Evolutionary conservation across 202 grass and related monocot genomes (phyloP).

Genomic region (Setaria viridis): DNA sequence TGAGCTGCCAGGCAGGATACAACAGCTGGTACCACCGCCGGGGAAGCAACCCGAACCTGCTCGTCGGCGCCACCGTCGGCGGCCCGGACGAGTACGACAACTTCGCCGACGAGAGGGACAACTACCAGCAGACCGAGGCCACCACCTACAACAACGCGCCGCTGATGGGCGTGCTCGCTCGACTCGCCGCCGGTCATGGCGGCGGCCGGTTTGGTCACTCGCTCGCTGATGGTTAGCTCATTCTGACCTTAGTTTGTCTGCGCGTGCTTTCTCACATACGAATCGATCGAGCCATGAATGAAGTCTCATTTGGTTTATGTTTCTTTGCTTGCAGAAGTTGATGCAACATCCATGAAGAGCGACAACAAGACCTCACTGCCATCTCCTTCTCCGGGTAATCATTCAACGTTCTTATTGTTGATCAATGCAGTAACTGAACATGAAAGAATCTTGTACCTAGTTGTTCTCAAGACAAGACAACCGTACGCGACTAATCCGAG

Average conservation of each 20-base stretch:
- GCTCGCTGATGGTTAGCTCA: conserved; percentile 24
- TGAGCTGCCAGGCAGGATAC: conserved; percentile 70
- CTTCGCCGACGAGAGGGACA: conserved; percentile 82
- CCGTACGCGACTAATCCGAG: neutral
- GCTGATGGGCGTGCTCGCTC: conserved; percentile 75
- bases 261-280: no score
- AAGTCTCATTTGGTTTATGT: neutral
- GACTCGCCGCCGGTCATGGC: conserved; percentile 58
- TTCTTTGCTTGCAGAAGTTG: conserved; percentile 47
- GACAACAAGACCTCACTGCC: conserved; percentile 44
- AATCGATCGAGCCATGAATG: no score
- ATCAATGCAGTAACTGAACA: neutral
- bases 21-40: conserved; percentile 61
- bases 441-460: no score
- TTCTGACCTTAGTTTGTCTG: no score
- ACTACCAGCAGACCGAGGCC: conserved; percentile 87
- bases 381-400: conserved; percentile 49
- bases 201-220: conserved; percentile 44
- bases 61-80: conserved; percentile 80
- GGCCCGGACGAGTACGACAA: conserved; percentile 76
- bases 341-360: conserved; percentile 17
- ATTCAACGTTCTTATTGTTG: neutral
- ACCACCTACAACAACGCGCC: conserved; percentile 94
- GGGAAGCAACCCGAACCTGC: conserved; percentile 74
- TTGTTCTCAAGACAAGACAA: no score